These are phyloP conservation scores for Basidiobolus meristosporus DNA, from an alignment of 371 early-diverging fungal species.

Conservation along the genomic window DNA sequence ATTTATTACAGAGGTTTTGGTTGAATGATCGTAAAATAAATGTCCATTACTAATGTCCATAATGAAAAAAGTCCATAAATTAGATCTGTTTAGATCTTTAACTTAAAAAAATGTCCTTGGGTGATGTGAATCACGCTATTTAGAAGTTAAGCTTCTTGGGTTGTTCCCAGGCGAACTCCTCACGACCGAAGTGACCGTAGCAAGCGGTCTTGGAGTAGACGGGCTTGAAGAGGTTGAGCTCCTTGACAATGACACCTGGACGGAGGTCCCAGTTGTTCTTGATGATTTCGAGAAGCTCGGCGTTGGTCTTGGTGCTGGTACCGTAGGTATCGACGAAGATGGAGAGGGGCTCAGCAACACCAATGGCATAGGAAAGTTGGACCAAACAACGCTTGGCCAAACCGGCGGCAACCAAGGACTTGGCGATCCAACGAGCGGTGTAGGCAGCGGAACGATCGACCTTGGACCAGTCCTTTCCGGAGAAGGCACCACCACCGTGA, in stretches of 20 bases:
- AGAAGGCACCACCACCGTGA: slow-evolving; percentile 99
- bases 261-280: slow-evolving; percentile 96
- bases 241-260: slow-evolving; percentile 95
- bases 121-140: slow-evolving; percentile 1
- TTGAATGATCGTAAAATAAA: too few species aligned
- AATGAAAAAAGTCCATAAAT: too few species aligned
- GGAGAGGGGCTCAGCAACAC: slow-evolving; percentile 95
- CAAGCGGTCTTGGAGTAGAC: slow-evolving; percentile 93
- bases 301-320: slow-evolving; percentile 75
- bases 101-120: too few species aligned
- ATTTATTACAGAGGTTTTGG: too few species aligned
- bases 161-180: slow-evolving; percentile 93
- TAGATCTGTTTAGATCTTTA: too few species aligned
- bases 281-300: slow-evolving; percentile 83
- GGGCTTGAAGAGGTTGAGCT: slow-evolving; percentile 93
- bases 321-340: slow-evolving; percentile 96
- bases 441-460: slow-evolving; percentile 99
- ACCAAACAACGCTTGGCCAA: slow-evolving; percentile 90
- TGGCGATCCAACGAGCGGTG: slow-evolving; percentile 98
- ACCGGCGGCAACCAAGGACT: slow-evolving; percentile 82
- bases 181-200: slow-evolving; percentile 98
- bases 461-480: slow-evolving; percentile 99
- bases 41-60: too few species aligned
- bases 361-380: slow-evolving; percentile 98
- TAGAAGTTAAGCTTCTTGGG: slow-evolving; percentile 75